phyloP scores from a whole-genome alignment of 441 rosid genomes.

The Bruguiera hainesii region DNA sequence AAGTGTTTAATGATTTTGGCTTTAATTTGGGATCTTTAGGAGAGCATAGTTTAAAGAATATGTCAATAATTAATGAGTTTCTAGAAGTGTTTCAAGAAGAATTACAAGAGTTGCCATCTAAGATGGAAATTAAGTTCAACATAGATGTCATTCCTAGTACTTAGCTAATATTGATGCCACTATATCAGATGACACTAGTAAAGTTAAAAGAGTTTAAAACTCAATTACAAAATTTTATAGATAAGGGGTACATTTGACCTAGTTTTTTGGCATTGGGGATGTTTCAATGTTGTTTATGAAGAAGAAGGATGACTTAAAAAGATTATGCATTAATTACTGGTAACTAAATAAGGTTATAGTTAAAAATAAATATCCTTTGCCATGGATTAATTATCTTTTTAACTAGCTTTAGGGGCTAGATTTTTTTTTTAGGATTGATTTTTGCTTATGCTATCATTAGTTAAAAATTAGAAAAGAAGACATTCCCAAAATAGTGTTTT shows the following conservation, averaged over 20 bases:
- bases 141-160: too few relatives aligned
- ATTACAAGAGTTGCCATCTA: too few relatives aligned
- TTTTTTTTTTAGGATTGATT: neutral
- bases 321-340: neutral
- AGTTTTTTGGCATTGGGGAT: neutral
- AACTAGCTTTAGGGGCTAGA: neutral
- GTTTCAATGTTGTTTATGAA: neutral
- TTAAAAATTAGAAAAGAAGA: neutral
- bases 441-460: neutral
- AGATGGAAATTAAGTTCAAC: too few relatives aligned
- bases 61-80: too few relatives aligned
- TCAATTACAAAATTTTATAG: neutral
- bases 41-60: too few relatives aligned
- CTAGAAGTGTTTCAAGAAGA: too few relatives aligned
- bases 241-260: neutral
- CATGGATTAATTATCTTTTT: neutral
- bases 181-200: neutral
- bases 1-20: too few relatives aligned
- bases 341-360: neutral
- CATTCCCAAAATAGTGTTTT: neutral
- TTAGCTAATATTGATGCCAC: too few relatives aligned
- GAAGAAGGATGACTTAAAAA: neutral
- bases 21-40: too few relatives aligned
- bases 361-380: neutral
- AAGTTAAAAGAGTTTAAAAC: neutral